These are phyloP conservation scores for Monosporascus ibericus DNA, from an alignment of 2,329 filamentous ascomycete species.

Conservation along the genomic window DNA sequence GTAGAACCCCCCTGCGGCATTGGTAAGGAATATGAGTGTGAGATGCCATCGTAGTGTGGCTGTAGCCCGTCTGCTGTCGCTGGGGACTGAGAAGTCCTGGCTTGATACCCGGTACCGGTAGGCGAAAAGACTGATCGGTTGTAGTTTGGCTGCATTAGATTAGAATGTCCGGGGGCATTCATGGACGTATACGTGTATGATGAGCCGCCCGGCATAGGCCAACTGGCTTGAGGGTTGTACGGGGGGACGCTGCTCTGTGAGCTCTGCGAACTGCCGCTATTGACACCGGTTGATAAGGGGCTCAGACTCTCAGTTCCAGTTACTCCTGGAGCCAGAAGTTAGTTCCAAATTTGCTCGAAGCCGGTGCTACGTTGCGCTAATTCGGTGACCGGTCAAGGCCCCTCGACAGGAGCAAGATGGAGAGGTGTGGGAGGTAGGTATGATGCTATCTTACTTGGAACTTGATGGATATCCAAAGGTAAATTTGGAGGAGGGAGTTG, in stretches of 20 bases:
- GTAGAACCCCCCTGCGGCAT: constrained; percentile 44
- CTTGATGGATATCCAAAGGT: constrained; percentile 23
- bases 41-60: constrained; percentile 62
- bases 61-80: constrained; percentile 55
- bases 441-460: constrained; percentile 27
- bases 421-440: constrained; percentile 7
- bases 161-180: constrained; percentile 43
- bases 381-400: too few species aligned
- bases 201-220: constrained; percentile 48
- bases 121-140: constrained; percentile 27
- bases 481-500: constrained; percentile 27
- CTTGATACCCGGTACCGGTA: constrained; percentile 33
- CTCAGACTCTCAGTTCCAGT: constrained; percentile 52
- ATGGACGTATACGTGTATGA: constrained; percentile 52
- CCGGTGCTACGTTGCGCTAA: too few species aligned
- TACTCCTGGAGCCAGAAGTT: constrained; percentile 37
- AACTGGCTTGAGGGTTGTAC: constrained; percentile 53
- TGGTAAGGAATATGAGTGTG: constrained; percentile 58
- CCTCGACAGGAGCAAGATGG: neutral
- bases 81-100: constrained; percentile 53
- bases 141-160: constrained; percentile 39
- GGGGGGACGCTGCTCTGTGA: constrained; percentile 47
- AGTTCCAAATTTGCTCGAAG: constrained; percentile 18
- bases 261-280: constrained; percentile 52
- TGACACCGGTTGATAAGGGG: constrained; percentile 54